These are phyloP conservation scores for Gaeumannomyces sp. DNA, from an alignment of 2,329 filamentous ascomycete species.

Conservation along the genomic window DNA sequence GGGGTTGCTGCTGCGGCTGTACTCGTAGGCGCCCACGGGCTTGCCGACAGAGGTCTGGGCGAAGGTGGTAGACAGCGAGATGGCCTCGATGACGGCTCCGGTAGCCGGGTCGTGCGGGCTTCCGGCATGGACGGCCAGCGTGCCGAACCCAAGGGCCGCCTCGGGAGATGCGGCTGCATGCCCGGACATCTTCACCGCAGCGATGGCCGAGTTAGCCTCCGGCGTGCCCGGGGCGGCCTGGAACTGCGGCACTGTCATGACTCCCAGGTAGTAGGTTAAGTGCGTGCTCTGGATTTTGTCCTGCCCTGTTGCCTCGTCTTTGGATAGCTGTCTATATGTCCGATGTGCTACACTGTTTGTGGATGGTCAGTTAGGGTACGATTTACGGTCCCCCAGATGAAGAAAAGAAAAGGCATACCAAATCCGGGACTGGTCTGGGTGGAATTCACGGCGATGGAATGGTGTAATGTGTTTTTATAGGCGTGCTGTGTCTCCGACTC, in stretches of 20 bases:
- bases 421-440: neutral
- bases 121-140: constrained; percentile 89
- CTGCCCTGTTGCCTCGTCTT: neutral
- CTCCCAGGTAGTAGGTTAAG: constrained; percentile 20
- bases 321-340: neutral
- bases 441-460: neutral
- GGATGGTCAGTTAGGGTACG: neutral
- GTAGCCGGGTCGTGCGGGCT: constrained; percentile 84
- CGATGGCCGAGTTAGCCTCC: constrained; percentile 56
- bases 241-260: constrained; percentile 20
- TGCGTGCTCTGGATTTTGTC: neutral
- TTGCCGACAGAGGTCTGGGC: constrained; percentile 84
- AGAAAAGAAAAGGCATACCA: neutral
- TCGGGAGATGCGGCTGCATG: neutral
- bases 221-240: constrained; percentile 27
- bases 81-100: constrained; percentile 91
- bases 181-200: neutral
- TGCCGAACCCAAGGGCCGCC: constrained; percentile 69
- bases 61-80: constrained; percentile 94
- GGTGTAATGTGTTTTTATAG: neutral
- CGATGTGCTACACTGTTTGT: neutral
- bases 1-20: constrained; percentile 87
- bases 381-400: neutral
- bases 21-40: constrained; percentile 86
- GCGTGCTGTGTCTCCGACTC: neutral